Evolutionary conservation across 148 eudicot genomes (phyloP), one percentile per base, ranked within the genome.

Genomic region (Diospyros kaki): DNA sequence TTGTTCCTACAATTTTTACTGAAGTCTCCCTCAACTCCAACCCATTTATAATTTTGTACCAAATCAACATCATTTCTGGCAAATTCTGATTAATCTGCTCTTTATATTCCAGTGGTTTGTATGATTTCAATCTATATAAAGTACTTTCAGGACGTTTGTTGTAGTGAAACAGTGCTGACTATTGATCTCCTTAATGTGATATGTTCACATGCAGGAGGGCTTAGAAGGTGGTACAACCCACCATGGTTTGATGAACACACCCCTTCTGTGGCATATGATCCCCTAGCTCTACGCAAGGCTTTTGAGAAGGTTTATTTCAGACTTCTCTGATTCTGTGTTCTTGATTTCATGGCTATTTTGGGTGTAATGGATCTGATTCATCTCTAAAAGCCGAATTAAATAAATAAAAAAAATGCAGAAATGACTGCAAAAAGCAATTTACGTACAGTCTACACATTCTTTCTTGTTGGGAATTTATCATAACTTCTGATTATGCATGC

Each of bases 171-270:
- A 6, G 6, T 44, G 65, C 52, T 46, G 28, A 51, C 14, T 41
- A 41, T 48, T 67, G 13, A 28, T 56, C 17, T 42, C 76, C 61
- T 64, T 65, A 70, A 40, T 69, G 66, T 46, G 50, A 75, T 58
- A 69, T 75, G n/a, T 75, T 61, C 13, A 48, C 28, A 28, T 28
- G 52, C 85, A 93, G 98, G 98, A 67, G 90, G 73, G 65, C 76
- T 91, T 44, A 87, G 91, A 83, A 89, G 96, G 80, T 93, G 98
- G 98, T 88, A 84, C 82, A 93, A 93, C 83, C 96, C 98, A 69
- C 84, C 86, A 75, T 93, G 96, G 98, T 93, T 4, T 71, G 46
- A 83, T 17, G 98, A 91, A 75, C 75, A 76, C 63, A 89, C 89
- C 38, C 98, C 98, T 65, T 84, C 86, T 66, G 55, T 83, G 76